Conservation (phyloP, 306 rosid species). For the Astragalus membranaceus region DNA sequence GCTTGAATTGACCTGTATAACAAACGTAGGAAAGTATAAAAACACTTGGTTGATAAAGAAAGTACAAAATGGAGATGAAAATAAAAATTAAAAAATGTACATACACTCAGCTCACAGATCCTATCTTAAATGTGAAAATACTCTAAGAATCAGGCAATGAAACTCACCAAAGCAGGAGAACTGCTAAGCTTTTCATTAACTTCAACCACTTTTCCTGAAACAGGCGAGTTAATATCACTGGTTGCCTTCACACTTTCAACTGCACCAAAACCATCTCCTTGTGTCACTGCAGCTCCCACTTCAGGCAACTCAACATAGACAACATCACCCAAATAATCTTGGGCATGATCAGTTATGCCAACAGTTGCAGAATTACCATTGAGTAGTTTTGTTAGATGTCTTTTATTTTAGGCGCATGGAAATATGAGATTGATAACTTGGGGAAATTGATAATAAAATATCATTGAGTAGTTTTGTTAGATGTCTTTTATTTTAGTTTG, state of each 20-base stretch:
- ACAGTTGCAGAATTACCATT: constrained; percentile 66
- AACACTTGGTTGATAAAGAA: neutral
- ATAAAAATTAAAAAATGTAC: neutral
- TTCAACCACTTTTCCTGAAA: constrained; percentile 74
- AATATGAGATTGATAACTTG: constrained; percentile 9
- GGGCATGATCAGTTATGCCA: constrained; percentile 93
- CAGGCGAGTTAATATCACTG: constrained; percentile 83
- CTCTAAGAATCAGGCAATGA: neutral
- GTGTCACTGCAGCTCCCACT: constrained; percentile 49
- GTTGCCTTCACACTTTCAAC: constrained; percentile 98
- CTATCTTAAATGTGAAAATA: neutral
- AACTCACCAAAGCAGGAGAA: constrained; percentile 88
- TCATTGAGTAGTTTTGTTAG: neutral
- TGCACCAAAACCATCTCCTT: constrained; percentile 78
- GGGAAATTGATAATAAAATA: constrained; percentile 5
- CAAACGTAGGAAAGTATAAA: neutral
- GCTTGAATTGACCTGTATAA: constrained; percentile 62
- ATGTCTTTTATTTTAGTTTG: neutral
- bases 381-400: too few species aligned
- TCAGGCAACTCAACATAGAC: constrained; percentile 90
- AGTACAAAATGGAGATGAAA: neutral
- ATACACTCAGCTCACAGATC: neutral
- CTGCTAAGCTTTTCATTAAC: constrained; percentile 61
- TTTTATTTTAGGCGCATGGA: too few species aligned
- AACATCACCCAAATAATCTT: constrained; percentile 95